These are phyloP conservation scores for Epithemia pelagica DNA, from an alignment of 108 stramenopile species.

Conservation along the genomic window DNA sequence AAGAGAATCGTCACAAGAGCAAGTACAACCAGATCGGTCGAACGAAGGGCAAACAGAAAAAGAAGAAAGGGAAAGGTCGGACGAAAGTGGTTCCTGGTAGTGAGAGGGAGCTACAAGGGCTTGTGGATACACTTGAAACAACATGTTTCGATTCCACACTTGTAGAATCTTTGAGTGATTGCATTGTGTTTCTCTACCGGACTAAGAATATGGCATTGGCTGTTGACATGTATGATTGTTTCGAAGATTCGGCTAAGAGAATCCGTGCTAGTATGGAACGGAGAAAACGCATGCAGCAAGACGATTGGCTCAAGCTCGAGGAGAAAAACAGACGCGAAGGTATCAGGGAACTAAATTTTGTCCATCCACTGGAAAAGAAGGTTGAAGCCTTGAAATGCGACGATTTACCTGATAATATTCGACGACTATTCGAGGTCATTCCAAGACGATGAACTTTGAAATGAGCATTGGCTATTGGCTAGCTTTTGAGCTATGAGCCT, in stretches of 20 bases:
- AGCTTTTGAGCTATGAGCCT: too few relatives aligned
- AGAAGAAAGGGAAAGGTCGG: constrained; percentile 41
- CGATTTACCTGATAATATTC: background rate
- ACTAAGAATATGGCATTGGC: background rate
- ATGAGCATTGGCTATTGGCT: too few relatives aligned
- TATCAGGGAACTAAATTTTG: background rate
- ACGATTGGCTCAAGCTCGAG: background rate
- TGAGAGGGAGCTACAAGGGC: constrained; percentile 60
- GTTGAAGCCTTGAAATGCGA: background rate
- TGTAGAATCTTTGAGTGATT: constrained; percentile 5
- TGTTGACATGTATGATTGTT: background rate
- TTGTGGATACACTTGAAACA: constrained; percentile 38
- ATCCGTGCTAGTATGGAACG: background rate
- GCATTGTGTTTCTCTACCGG: background rate
- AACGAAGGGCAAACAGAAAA: constrained; percentile 65
- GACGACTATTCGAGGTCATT: background rate
- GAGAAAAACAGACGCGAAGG: background rate
- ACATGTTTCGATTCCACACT: constrained; percentile 44
- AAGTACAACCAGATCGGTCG: constrained; percentile 72
- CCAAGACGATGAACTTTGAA: too few relatives aligned
- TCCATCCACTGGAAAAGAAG: background rate
- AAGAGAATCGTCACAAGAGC: constrained; percentile 63
- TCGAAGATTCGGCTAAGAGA: background rate
- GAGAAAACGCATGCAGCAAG: background rate
- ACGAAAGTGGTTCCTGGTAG: constrained; percentile 67